These are phyloP conservation scores for Chaetomium sp. DNA, from an alignment of 2,329 filamentous ascomycete species.

Conservation along the genomic window DNA sequence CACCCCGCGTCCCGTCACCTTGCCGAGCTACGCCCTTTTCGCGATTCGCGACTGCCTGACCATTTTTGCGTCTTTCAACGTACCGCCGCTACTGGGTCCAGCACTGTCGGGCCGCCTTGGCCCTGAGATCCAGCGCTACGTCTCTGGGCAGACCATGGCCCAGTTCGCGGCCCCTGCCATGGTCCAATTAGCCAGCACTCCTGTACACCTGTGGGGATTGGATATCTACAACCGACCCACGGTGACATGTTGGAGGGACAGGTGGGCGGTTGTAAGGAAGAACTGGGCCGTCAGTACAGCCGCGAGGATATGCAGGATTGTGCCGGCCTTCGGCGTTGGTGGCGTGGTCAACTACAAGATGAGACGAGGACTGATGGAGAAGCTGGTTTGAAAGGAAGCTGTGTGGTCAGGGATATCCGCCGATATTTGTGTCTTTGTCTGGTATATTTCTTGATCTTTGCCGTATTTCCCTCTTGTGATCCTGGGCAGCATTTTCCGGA, in stretches of 20 bases:
- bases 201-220: slow-evolving; percentile 75
- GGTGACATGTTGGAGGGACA: slow-evolving; percentile 46
- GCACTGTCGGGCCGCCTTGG: slow-evolving; percentile 50
- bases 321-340: slow-evolving; percentile 83
- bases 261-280: slow-evolving; percentile 59
- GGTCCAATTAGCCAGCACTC: slow-evolving; percentile 74
- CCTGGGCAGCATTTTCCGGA: not conserved
- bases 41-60: slow-evolving; percentile 77
- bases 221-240: slow-evolving; percentile 74
- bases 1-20: slow-evolving; percentile 53
- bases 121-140: slow-evolving; percentile 42
- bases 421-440: not conserved
- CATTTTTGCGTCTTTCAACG: slow-evolving; percentile 87
- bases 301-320: slow-evolving; percentile 75
- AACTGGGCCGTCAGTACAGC: slow-evolving; percentile 70
- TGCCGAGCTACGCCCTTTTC: slow-evolving; percentile 71
- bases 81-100: slow-evolving; percentile 73
- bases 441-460: not conserved
- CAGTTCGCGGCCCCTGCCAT: slow-evolving; percentile 76
- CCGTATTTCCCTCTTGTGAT: not conserved
- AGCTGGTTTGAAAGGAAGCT: slow-evolving; percentile 34
- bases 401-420: not conserved
- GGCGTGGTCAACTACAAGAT: slow-evolving; percentile 78
- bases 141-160: slow-evolving; percentile 56
- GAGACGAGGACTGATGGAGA: slow-evolving; percentile 59